Evolutionary conservation across 331 rosid genomes (phyloP).

Genomic region (Quercus tomentella): DNA sequence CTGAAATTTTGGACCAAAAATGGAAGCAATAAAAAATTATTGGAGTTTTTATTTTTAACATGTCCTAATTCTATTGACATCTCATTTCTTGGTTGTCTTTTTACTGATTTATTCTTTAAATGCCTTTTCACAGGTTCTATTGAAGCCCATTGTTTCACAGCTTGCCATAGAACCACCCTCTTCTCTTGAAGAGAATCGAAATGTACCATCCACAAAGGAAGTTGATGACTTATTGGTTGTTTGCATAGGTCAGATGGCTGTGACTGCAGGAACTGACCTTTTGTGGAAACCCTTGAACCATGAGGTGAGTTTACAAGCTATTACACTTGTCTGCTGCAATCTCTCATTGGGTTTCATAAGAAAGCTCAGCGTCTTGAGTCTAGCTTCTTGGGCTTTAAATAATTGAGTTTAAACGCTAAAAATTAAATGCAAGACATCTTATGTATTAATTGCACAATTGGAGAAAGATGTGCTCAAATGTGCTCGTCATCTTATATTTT

Average conservation of each 20-base stretch:
- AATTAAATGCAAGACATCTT: neutral
- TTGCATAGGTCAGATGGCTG: constrained; percentile 94
- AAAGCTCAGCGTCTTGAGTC: no score
- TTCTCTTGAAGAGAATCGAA: constrained; percentile 40
- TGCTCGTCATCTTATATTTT: neutral
- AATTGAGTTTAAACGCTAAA: neutral
- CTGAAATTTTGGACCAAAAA: neutral
- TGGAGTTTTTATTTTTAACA: neutral
- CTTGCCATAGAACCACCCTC: constrained; percentile 71
- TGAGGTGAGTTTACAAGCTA: constrained; percentile 49
- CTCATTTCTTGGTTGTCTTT: neutral
- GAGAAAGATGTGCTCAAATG: neutral
- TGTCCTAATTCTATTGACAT: neutral
- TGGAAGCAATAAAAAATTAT: neutral
- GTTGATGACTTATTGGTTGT: constrained; percentile 76
- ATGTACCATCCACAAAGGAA: constrained; percentile 57
- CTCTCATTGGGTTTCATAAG: neutral
- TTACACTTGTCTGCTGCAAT: neutral
- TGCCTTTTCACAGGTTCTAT: constrained; percentile 53
- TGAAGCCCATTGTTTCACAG: constrained; percentile 84
- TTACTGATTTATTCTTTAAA: constrained; percentile 6
- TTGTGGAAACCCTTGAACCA: constrained; percentile 85
- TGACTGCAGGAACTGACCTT: constrained; percentile 83
- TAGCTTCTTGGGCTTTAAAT: neutral
- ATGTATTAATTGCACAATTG: neutral